These are phyloP conservation scores for Leishmania gerbilli DNA, from an alignment of 208 protist genomes.

Conservation along the genomic window DNA sequence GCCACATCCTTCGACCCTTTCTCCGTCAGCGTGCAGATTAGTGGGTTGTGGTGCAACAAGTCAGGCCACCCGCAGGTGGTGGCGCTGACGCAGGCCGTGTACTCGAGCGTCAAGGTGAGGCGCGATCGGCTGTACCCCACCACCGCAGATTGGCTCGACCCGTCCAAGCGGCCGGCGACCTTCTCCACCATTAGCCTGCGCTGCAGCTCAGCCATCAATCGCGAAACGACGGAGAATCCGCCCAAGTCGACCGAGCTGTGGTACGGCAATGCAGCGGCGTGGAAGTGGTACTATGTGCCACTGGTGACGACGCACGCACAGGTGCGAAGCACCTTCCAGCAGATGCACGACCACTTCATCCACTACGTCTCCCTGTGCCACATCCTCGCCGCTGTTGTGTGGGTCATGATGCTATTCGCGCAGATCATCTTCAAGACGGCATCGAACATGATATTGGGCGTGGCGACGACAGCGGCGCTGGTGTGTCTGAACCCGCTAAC, in stretches of 20 bases:
- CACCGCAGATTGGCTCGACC: conserved; percentile 38
- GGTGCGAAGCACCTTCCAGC: conserved; percentile 32
- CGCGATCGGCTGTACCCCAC: conserved; percentile 42
- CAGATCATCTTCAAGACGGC: conserved; percentile 63
- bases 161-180: conserved; percentile 24
- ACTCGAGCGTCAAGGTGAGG: conserved; percentile 30
- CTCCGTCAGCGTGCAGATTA: conserved; percentile 18
- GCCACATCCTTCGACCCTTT: conserved; percentile 70
- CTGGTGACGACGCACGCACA: conserved; percentile 41
- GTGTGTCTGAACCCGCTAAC: conserved; percentile 74
- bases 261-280: conserved; percentile 50
- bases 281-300: conserved; percentile 65
- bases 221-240: conserved; percentile 53
- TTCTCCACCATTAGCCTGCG: conserved; percentile 47
- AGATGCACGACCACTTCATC: conserved; percentile 65
- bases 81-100: conserved; percentile 46
- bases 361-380: conserved; percentile 60
- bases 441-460: conserved; percentile 58
- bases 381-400: conserved; percentile 50
- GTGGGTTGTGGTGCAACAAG: conserved; percentile 47
- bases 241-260: conserved; percentile 58
- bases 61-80: conserved; percentile 51
- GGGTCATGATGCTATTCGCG: conserved; percentile 55
- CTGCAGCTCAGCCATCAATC: conserved; percentile 64
- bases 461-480: conserved; percentile 58